Base-by-base conservation (phyloP, 192 early-diverging fungal species). In the Linderina pennispora region DNA sequence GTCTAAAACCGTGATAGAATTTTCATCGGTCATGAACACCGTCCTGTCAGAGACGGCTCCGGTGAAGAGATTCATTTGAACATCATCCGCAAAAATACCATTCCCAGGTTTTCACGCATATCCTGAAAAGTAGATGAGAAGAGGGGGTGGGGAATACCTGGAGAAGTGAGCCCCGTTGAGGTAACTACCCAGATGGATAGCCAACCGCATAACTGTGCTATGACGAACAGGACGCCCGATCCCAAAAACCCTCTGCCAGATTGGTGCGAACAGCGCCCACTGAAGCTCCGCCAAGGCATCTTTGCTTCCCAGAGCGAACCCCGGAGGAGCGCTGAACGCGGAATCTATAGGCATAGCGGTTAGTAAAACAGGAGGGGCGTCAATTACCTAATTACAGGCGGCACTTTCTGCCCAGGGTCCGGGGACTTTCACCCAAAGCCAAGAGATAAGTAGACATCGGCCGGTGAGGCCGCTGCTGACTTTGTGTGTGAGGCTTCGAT, bases 371-470 rank as follows among this genome's bases (percentile, higher is more conserved):
- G 25, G 23, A 23, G 40, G 48, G 47, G 45, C 46, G 45, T 45
- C 52, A 56, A 58, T n/a, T 71, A 71, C 67, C 67, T 63, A 22
- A 57, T 71, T 71, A 71, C 61, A 63, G 67, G 67, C 56, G 67
- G 67, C 67, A 71, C 60, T 71, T 71, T 71, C 67, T 71, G 67
- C 67, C 67, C 67, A 40, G 41, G 31, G 67, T 71, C 67, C 67
- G 67, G 67, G 67, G 67, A 71, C 67, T 71, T 71, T 71, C 60
- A n/a, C 67, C 67, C 61, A 71, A 71, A 71, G 67, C 67, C 45
- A 22, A 3, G 35, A 10, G 17, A 40, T 16, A 45, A 45, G 43
- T 56, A 52, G 48, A 47, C 49, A 47, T 16, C 28, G 28, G 28
- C 6, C 28, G 28, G 5, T 31, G 28, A 11, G 6, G 11, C 28